Conservation (phyloP, 2,329 filamentous ascomycete genomes). For the Cordyceps pruinosa region DNA sequence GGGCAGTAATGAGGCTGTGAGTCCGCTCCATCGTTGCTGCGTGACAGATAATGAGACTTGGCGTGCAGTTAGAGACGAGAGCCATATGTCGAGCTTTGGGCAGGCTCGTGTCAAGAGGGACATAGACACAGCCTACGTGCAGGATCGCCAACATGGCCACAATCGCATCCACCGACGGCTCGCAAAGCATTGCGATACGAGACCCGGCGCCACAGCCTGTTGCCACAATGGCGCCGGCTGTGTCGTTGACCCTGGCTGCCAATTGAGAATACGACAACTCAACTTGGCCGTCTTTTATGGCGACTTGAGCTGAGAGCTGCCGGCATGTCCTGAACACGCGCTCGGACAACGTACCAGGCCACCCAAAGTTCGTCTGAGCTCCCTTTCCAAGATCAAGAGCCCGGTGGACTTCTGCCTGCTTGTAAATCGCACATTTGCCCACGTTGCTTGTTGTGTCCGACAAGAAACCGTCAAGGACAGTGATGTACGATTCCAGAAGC, state of each 20-base stretch:
- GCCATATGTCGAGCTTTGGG: constrained; percentile 23
- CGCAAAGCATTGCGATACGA: constrained; percentile 33
- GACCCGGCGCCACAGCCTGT: constrained; percentile 4
- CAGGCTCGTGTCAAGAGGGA: constrained; percentile 33
- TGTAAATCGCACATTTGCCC: neutral
- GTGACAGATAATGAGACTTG: constrained; percentile 13
- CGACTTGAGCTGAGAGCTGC: neutral
- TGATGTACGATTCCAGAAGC: neutral
- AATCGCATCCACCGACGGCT: constrained; percentile 29
- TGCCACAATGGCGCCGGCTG: neutral
- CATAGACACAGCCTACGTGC: constrained; percentile 28
- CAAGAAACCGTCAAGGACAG: neutral
- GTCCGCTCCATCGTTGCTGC: neutral
- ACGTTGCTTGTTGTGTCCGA: neutral
- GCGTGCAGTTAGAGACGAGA: constrained; percentile 24
- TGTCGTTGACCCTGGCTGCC: neutral
- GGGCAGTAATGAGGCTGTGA: neutral
- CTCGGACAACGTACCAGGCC: neutral
- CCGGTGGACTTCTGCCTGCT: neutral
- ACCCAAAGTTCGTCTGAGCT: neutral
- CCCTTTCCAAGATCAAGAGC: neutral
- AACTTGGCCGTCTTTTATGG: neutral
- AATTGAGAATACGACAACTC: neutral
- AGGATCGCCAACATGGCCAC: constrained; percentile 35
- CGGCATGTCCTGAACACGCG: neutral